Evolutionary conservation across 768 basidiomycete species (phyloP).

Genomic region (Pholiota conissans): DNA sequence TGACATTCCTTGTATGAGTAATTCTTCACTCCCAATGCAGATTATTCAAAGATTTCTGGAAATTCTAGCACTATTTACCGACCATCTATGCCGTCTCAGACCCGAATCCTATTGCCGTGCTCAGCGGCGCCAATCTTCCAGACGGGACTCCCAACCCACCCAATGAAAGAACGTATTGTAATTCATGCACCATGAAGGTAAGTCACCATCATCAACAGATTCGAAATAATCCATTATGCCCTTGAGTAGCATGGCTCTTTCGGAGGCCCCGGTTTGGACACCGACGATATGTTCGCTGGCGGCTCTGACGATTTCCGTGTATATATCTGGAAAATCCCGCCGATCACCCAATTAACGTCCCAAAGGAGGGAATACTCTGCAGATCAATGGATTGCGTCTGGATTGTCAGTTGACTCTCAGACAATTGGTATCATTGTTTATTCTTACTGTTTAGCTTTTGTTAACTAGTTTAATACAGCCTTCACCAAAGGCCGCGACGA

Average conservation of each 20-base stretch:
- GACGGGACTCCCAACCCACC: slow-evolving; percentile 49
- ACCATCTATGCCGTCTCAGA: slow-evolving; percentile 71
- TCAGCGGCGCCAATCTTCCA: slow-evolving; percentile 58
- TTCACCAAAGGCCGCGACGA: slow-evolving; percentile 33
- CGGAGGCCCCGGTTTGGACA: slow-evolving; percentile 54
- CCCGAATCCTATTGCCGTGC: slow-evolving; percentile 67
- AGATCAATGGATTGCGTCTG: slow-evolving; percentile 44
- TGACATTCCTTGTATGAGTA: slow-evolving; percentile 62
- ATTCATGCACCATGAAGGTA: slow-evolving; percentile 81
- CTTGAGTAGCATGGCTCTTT: slow-evolving; percentile 69
- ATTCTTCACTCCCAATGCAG: neutral
- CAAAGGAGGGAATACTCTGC: slow-evolving; percentile 45
- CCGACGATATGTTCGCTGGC: slow-evolving; percentile 63
- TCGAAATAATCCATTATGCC: neutral
- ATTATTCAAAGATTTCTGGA: neutral
- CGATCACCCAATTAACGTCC: slow-evolving; percentile 39
- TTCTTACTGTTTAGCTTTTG: neutral
- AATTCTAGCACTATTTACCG: slow-evolving; percentile 59
- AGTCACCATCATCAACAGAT: slow-evolving; percentile 5
- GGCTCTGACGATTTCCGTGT: slow-evolving; percentile 84
- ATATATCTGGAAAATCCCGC: slow-evolving; percentile 79
- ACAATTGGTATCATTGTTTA: slow-evolving; percentile 34
- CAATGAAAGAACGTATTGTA: slow-evolving; percentile 58
- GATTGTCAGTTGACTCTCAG: neutral
- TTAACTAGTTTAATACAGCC: neutral